These are phyloP conservation scores for Penicillium hesseltinei DNA, from an alignment of 2,329 filamentous ascomycete genomes.

Conservation along the genomic window DNA sequence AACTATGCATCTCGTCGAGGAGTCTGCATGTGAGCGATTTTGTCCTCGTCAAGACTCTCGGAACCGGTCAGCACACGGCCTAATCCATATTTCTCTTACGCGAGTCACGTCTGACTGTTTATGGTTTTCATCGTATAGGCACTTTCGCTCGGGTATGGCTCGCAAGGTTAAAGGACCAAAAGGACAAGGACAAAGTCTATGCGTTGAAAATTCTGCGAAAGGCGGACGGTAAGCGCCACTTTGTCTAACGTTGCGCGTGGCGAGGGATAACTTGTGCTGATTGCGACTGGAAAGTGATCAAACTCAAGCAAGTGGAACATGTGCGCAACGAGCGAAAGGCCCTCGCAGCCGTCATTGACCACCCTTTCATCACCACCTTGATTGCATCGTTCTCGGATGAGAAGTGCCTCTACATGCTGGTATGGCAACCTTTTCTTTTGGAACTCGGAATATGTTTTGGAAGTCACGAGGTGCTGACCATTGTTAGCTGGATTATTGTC, in stretches of 20 bases:
- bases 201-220: constrained; percentile 52
- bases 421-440: constrained; percentile 27
- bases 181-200: constrained; percentile 44
- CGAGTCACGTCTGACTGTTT: background rate
- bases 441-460: background rate
- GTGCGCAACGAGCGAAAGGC: constrained; percentile 66
- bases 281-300: constrained; percentile 44
- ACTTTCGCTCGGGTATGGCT: constrained; percentile 55
- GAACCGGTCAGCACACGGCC: constrained; percentile 43
- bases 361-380: constrained; percentile 66
- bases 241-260: constrained; percentile 4
- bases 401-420: constrained; percentile 57
- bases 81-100: background rate
- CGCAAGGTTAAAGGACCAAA: constrained; percentile 41
- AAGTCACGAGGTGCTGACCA: constrained; percentile 18
- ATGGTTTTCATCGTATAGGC: constrained; percentile 33
- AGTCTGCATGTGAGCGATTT: constrained; percentile 46
- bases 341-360: constrained; percentile 60
- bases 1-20: constrained; percentile 38
- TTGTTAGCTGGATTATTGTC: constrained; percentile 62
- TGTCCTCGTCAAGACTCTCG: constrained; percentile 48
- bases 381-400: constrained; percentile 64
- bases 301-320: constrained; percentile 67
- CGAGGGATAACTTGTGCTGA: constrained; percentile 9
- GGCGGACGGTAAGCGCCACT: constrained; percentile 43